Base-by-base conservation (phyloP, 2,329 filamentous ascomycete species). In the Zymoseptoria passerinii region DNA sequence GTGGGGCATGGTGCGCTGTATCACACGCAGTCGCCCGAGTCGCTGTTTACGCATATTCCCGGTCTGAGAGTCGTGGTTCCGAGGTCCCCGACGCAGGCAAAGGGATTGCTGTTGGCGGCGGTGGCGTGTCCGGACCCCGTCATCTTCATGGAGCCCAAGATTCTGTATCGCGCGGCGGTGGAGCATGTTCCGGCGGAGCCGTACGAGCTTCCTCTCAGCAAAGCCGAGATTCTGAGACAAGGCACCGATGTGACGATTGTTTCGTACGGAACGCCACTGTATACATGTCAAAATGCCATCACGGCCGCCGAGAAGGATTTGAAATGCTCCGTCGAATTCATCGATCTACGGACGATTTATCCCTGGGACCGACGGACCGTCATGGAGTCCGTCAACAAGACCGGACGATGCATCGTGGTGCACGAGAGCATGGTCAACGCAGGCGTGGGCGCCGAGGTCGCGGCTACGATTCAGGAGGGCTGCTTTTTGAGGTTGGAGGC, bases 71-170 rank as follows among this genome's bases (percentile, higher is more conserved):
- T 96, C 23, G 84, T 96, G 27, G 86, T 96, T 73, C 92, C 92
- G 0, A 82, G 92, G 51, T 94, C 89, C 0, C 92, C 92, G 0
- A 74, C 87, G 2, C 92, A 96, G 73, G 92, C 92, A 4, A 96
- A 96, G 74, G 92, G 92, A 1, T 79, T 96, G 2, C 77, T 96
- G 54, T 78, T 95, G 2, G 81, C 88, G 2, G 81, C 89, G 2
- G 90, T 95, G 55, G 83, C 77, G 76, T 84, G 81, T 67, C 89
- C 90, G 61, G 92, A 96, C 72, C 92, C 92, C 0, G 90, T 92
- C 62, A 79, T 96, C 55, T 95, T 96, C 74, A 86, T 96, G 86
- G 92, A 96, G 72, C 92, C 92, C 50, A 96, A 96, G 76, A 89
- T 94, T 52, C 78, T 96, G 10, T 96, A 96, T 73, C 86, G 92